These are phyloP conservation scores for Sanguinoderma infundibulare DNA, from an alignment of 1,284 basidiomycete species.

Conservation along the genomic window DNA sequence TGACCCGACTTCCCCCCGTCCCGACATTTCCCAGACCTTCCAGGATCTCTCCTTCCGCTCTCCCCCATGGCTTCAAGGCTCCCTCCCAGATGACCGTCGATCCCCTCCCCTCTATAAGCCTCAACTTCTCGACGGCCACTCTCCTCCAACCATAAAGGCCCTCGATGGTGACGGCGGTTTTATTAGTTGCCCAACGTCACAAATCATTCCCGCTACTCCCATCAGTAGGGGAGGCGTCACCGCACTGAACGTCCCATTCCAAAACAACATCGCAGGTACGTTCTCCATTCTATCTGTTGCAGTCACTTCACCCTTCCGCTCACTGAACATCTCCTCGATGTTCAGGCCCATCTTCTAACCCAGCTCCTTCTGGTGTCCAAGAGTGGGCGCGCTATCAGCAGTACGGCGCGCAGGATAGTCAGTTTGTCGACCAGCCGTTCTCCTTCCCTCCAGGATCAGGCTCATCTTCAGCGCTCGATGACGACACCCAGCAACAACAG, in stretches of 20 bases:
- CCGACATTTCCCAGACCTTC: slow-evolving; percentile 62
- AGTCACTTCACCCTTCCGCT: not conserved
- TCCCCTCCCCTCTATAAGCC: slow-evolving; percentile 54
- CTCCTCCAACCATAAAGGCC: slow-evolving; percentile 67
- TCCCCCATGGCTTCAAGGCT: slow-evolving; percentile 54
- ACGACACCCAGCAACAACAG: slow-evolving; percentile 23
- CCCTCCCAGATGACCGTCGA: slow-evolving; percentile 50
- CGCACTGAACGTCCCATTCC: slow-evolving; percentile 52
- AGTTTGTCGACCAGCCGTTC: slow-evolving; percentile 36
- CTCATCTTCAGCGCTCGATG: slow-evolving; percentile 24
- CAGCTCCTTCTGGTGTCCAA: slow-evolving; percentile 13
- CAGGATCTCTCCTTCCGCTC: slow-evolving; percentile 63
- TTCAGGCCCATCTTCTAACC: slow-evolving; percentile 15
- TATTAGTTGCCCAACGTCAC: slow-evolving; percentile 59
- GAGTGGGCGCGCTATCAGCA: slow-evolving; percentile 21
- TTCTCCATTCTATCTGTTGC: not conserved
- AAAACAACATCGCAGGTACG: slow-evolving; percentile 52
- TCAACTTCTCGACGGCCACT: slow-evolving; percentile 49
- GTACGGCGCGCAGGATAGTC: slow-evolving; percentile 19
- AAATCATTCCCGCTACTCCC: slow-evolving; percentile 83
- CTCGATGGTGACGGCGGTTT: slow-evolving; percentile 63
- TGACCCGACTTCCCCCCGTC: slow-evolving; percentile 51
- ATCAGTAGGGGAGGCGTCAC: slow-evolving; percentile 61
- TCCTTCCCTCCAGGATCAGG: slow-evolving; percentile 33
- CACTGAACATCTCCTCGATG: not conserved